phyloP scores from a whole-genome alignment of 2,329 filamentous ascomycete genomes.

The Fusarium verticillioides region DNA sequence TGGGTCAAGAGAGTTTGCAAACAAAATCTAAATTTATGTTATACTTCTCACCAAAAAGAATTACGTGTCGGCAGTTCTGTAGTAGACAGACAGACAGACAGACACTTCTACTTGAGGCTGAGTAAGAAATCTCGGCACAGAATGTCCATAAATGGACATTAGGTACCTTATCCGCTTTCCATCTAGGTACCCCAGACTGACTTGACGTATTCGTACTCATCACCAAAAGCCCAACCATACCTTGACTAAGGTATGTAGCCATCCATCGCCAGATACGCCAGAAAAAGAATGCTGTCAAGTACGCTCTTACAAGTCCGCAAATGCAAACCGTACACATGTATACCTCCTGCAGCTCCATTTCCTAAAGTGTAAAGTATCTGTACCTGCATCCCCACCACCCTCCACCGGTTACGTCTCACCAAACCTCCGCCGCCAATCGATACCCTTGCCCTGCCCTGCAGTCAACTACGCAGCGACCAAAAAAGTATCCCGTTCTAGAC shows the following conservation, averaged over 20 bases:
- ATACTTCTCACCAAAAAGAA: background rate
- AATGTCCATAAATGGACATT: background rate
- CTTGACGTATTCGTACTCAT: conserved; percentile 29
- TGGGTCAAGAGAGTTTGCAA: background rate
- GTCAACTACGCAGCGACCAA: conserved; percentile 12
- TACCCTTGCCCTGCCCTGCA: conserved; percentile 37
- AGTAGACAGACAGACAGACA: background rate
- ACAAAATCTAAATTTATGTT: background rate
- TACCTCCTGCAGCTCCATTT: background rate
- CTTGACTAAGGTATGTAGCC: background rate
- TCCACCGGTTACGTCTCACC: conserved; percentile 18
- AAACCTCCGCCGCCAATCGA: conserved; percentile 31
- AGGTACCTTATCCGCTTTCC: background rate
- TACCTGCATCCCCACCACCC: conserved; percentile 20
- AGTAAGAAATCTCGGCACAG: background rate
- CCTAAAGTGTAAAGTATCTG: conserved; percentile 1
- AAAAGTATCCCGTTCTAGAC: background rate
- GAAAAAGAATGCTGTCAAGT: background rate
- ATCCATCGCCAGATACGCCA: background rate
- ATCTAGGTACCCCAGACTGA: background rate
- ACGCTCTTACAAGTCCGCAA: background rate
- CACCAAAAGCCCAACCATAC: background rate
- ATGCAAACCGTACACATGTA: background rate
- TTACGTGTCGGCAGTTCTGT: background rate
- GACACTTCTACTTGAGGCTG: background rate